A percentile compares a stretch with the other conserved stretches of the same genome.
These are phyloP conservation scores for Lithospermum erythrorhizon DNA, from an alignment of 257 asterid genomes.

Conservation along the genomic window DNA sequence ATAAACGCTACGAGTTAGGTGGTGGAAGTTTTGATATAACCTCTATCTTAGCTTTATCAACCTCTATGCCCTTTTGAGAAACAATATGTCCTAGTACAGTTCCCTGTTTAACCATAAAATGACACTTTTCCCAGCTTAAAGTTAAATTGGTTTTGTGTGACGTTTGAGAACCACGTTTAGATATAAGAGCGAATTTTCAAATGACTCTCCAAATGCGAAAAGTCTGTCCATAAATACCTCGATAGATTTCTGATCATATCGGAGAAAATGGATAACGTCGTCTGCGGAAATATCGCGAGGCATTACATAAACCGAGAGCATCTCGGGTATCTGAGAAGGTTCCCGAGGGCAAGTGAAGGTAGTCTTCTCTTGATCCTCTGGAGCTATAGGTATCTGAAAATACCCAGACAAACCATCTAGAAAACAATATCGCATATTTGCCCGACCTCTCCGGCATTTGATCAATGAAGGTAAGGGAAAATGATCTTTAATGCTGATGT, in stretches of 20 bases:
- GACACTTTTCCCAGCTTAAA: no score
- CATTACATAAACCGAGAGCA: no score
- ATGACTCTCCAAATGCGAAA: background rate
- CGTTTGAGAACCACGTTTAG: background rate
- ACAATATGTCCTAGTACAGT: no score
- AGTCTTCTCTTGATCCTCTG: background rate
- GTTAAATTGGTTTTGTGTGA: background rate
- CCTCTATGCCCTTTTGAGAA: no score
- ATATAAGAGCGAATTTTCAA: background rate
- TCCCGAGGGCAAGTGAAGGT: background rate
- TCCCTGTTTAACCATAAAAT: no score
- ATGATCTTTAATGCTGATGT: background rate
- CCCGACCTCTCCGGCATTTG: background rate
- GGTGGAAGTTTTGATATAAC: background rate
- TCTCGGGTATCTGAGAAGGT: no score
- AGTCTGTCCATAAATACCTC: slow-evolving; percentile 5
- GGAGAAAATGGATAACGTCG: no score
- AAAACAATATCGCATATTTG: background rate
- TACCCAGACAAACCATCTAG: background rate
- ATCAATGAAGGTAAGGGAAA: background rate
- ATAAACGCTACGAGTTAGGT: no score
- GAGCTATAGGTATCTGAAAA: background rate
- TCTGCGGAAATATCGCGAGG: no score
- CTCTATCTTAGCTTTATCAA: background rate
- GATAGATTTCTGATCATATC: background rate